Conservation (phyloP, 306 rosid genomes). For the Clitoria ternatea region DNA sequence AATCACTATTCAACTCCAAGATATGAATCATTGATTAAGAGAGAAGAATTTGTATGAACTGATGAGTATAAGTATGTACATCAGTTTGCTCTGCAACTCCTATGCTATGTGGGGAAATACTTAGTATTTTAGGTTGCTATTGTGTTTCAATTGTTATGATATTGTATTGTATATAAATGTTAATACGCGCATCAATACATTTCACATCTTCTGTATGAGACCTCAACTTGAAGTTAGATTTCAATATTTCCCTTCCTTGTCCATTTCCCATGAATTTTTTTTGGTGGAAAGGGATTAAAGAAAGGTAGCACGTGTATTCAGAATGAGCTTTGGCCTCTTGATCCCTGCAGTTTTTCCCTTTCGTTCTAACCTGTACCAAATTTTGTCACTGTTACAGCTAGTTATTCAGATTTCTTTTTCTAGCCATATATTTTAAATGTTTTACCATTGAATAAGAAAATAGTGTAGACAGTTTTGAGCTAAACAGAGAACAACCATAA, state of each 20-base stretch:
- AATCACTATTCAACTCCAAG: not conserved
- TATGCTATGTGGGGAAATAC: not conserved
- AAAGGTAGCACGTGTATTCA: not conserved
- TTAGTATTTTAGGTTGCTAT: too few relatives aligned
- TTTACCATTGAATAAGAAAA: not conserved
- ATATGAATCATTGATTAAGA: not conserved
- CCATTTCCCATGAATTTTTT: not conserved
- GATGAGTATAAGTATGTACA: not conserved
- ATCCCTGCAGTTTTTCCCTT: not conserved
- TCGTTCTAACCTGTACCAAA: not conserved
- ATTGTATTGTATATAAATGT: not conserved
- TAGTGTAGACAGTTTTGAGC: not conserved
- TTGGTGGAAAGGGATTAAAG: conserved; percentile 1
- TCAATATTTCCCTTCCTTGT: not conserved
- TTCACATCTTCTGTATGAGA: not conserved
- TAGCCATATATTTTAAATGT: not conserved
- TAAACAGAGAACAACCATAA: not conserved
- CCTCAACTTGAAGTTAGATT: not conserved
- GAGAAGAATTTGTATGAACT: not conserved
- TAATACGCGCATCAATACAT: not conserved
- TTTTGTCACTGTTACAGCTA: not conserved
- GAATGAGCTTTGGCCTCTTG: not conserved
- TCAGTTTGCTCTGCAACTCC: not conserved
- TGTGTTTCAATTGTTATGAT: not conserved
- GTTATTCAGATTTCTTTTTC: not conserved